Evolutionary conservation across 1,139 yeast species (phyloP), one percentile per base, ranked within the genome.

Genomic region (Nakaseomyces kungkrabaensis): DNA sequence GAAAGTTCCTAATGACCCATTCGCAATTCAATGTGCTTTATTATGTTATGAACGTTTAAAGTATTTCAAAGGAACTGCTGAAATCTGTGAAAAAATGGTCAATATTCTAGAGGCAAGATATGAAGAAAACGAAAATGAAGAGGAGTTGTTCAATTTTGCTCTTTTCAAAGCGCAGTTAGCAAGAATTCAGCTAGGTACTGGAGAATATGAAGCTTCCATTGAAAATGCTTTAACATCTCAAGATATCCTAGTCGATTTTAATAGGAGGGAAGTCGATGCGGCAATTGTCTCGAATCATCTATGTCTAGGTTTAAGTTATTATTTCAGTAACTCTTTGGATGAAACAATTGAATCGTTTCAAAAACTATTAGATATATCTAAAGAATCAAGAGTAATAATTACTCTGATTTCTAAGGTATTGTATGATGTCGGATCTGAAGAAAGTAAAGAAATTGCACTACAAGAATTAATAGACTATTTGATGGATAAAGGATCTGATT

Each of bases 361-460:
- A 54, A 66, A 70, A 37, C 79, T 92, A 8, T 68, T 88, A 50
- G 75, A 75, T 50, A 68, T 72, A 17, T 76, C 81, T 24, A 75
- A 77, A 9, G 77, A 74, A 43, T 78, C 83, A 46, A 74, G 75
- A 54, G 75, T 82, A 54, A 73, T 88, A n/a, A 80, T 87, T 11
- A 77, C 84, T 5, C 69, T 92, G 38, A 75, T 87, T 29, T 80
- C 95, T 0, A 95, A 88, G 61, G 83, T 89, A 1, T 72, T 92
- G 49, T 83, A 85, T 72, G 86, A 88, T 1, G 79, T 79, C 51
- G 84, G 81, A 7, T 77, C 81, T 0, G 79, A 75, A 25, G 90
- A 82, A n/a, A 81, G 92, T 6, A 81, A 79, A 51, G 85, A 82
- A 56, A 92, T 90, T 1, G 95, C 96, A 0, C 63, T 87, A 48